These are phyloP conservation scores for Uronychia binucleata DNA, from an alignment of 73 alveolate species.

Conservation along the genomic window DNA sequence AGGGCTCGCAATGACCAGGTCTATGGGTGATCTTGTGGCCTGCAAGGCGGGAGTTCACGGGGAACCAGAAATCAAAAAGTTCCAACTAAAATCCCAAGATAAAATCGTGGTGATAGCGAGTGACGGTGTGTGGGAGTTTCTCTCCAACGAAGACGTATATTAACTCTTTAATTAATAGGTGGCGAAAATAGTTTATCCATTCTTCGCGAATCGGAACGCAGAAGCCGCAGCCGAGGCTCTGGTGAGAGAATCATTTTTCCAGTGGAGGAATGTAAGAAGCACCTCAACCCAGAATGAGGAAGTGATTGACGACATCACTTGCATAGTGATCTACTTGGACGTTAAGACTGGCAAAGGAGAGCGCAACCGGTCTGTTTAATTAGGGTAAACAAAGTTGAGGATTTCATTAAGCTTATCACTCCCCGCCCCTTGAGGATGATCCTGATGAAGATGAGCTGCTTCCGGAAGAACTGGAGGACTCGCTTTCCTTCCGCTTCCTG, in stretches of 20 bases:
- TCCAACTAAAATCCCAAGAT: conserved; percentile 64
- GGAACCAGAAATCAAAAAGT: conserved; percentile 82
- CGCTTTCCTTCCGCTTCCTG: neutral
- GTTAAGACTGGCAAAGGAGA: neutral
- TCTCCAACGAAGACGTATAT: conserved; percentile 75
- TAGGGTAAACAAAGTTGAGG: neutral
- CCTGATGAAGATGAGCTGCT: neutral
- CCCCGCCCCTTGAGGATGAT: neutral
- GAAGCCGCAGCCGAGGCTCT: conserved; percentile 86
- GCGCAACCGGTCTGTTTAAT: neutral
- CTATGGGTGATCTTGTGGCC: conserved; percentile 84
- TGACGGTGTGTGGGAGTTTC: conserved; percentile 95
- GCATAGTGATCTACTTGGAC: neutral
- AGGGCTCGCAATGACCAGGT: conserved; percentile 90
- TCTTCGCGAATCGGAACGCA: conserved; percentile 69
- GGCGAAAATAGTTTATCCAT: conserved; percentile 72
- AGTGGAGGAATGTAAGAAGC: conserved; percentile 70
- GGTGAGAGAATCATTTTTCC: conserved; percentile 78
- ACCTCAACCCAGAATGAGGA: conserved; percentile 44
- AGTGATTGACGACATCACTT: conserved; percentile 67
- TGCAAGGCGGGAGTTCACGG: conserved; percentile 75
- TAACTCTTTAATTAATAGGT: conserved; percentile 8
- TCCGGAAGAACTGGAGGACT: neutral
- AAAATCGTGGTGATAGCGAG: conserved; percentile 86
- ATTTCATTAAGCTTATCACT: neutral